These are phyloP conservation scores for Cordyceps fumosorosea DNA, from an alignment of 2,329 filamentous ascomycete species.

Conservation along the genomic window DNA sequence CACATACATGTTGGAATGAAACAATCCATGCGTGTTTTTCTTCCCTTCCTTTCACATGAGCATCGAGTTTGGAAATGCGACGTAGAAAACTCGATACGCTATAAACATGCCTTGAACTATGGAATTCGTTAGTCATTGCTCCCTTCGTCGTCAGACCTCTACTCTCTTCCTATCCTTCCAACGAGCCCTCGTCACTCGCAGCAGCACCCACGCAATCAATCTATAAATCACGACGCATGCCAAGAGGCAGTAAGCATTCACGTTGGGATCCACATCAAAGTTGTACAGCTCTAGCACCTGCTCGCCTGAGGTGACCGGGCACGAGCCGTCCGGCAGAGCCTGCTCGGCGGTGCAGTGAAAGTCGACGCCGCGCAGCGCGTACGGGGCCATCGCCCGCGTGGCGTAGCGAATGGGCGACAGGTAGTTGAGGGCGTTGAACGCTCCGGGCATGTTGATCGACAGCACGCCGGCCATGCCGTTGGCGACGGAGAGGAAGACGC, in stretches of 20 bases:
- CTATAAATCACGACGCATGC: conserved; percentile 60
- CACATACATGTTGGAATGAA: neutral
- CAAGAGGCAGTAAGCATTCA: conserved; percentile 57
- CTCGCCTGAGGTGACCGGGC: conserved; percentile 58
- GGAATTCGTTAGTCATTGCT: too few species aligned
- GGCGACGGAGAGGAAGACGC: conserved; percentile 61
- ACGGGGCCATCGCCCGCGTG: conserved; percentile 59
- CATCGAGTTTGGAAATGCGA: too few species aligned
- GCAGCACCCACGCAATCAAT: conserved; percentile 51
- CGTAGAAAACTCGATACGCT: too few species aligned
- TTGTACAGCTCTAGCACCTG: conserved; percentile 63
- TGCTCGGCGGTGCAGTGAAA: conserved; percentile 61
- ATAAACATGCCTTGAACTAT: too few species aligned
- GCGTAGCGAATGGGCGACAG: conserved; percentile 66
- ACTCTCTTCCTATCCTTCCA: conserved; percentile 34
- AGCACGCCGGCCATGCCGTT: conserved; percentile 67
- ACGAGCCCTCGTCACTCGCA: conserved; percentile 48
- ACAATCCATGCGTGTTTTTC: too few species aligned
- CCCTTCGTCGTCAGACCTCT: neutral
- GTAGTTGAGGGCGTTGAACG: conserved; percentile 64
- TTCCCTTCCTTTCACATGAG: too few species aligned
- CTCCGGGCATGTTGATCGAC: conserved; percentile 59
- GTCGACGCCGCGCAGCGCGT: conserved; percentile 50
- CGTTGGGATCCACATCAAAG: conserved; percentile 52
- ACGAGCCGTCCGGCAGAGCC: conserved; percentile 51